Evolutionary conservation across 352 stramenopile genomes (phyloP).

Genomic region (Globisporangium iwayamae): DNA sequence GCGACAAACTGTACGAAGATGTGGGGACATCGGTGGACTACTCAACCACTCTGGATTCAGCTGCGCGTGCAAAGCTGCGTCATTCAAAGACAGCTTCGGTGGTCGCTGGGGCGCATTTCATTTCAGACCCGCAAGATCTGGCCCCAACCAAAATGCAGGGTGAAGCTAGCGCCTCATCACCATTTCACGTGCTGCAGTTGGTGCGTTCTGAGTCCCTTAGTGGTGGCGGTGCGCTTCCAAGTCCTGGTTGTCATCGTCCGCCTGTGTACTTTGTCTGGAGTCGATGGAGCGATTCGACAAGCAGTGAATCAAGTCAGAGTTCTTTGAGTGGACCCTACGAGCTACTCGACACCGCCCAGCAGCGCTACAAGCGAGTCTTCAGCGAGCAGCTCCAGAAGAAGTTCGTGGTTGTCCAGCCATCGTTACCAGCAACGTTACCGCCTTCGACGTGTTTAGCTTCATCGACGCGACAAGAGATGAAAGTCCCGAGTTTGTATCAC

Average conservation of each 20-base stretch:
- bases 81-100: not conserved
- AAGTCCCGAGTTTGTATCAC: not conserved
- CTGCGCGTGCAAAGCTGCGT: constrained; percentile 2
- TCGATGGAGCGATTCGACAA: constrained; percentile 25
- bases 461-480: not conserved
- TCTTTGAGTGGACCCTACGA: constrained; percentile 43
- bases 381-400: constrained; percentile 16
- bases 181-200: constrained; percentile 9
- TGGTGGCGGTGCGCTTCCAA: not conserved
- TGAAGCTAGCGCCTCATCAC: not conserved
- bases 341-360: constrained; percentile 19
- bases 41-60: constrained; percentile 1
- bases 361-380: constrained; percentile 30
- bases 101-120: constrained; percentile 4
- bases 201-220: constrained; percentile 1
- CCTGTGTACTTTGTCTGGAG: constrained; percentile 40
- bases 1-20: not conserved
- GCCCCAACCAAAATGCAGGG: not conserved
- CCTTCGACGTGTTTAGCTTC: not conserved
- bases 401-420: not conserved
- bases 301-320: constrained; percentile 11
- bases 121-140: not conserved
- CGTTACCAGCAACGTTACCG: not conserved
- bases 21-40: not conserved
- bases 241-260: not conserved